These are phyloP conservation scores for Eucalyptus shirleyi DNA, from an alignment of 345 rosid species.

Conservation along the genomic window DNA sequence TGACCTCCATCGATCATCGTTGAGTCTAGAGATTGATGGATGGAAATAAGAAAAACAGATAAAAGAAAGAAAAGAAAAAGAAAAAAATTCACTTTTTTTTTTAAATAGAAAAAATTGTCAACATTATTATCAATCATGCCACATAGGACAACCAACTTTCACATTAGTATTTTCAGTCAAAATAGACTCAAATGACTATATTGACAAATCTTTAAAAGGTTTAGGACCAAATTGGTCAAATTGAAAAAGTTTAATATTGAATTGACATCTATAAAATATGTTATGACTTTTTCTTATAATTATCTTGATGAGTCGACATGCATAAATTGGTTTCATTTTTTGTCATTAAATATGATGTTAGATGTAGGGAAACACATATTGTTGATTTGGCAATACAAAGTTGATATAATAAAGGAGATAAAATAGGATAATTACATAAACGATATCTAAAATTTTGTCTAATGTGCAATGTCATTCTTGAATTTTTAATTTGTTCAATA, in stretches of 20 bases:
- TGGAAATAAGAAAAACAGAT: no score
- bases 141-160: rapidly evolving
- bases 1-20: no score
- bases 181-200: not conserved
- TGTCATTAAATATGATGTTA: not conserved
- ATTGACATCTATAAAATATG: not conserved
- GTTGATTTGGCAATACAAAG: not conserved
- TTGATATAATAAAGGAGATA: not conserved
- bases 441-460: not conserved
- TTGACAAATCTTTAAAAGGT: not conserved
- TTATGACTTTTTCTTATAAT: not conserved
- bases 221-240: not conserved
- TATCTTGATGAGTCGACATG: not conserved
- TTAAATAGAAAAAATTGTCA: not conserved
- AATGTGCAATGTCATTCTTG: not conserved
- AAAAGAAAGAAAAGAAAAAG: not conserved
- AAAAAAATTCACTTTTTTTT: not conserved
- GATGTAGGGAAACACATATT: not conserved
- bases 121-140: no score
- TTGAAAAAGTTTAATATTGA: not conserved
- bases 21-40: no score
- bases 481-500: not conserved
- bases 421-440: not conserved
- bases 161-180: not conserved
- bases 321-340: not conserved